Evolutionary conservation across 805 yeast species (phyloP), one percentile per base, ranked within the genome.

Genomic region (Candida peoriensis): DNA sequence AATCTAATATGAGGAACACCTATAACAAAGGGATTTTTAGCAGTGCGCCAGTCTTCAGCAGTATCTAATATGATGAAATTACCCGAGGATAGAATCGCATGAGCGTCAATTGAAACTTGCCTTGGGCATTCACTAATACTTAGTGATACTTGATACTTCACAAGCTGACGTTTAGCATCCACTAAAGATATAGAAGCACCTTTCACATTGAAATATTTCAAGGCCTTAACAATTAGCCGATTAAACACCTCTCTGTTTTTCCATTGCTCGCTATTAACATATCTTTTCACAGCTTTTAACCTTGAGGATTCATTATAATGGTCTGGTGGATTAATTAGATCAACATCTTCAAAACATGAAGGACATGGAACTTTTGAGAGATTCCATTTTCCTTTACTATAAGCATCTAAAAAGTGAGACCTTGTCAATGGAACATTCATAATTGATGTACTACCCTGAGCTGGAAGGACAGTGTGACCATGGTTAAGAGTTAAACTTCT

Each of bases 31-130:
- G 90, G 90, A 47, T 76, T 79, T 26, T 63, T 58, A 13, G 57
- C 48, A 4, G 79, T 70, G 52, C 94, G 64, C 93, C 94, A 83
- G 50, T 83, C 94, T 23, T 60, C 59, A 5, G 75, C 54, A 3
- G 88, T 78, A 52, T 82, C 84, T 5, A 66, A 51, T 7, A 83
- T 44, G 4, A 76, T 60, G 35, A 83, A 72, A 41, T 68, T 66
- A 2, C 66, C 76, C 6, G 63, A 54, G 0, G 88, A 78, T 23
- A 83, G 57, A 2, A 83, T 66, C 0, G 87, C 66, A 57, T 83
- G 90, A 8, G 76, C 76, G 52, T 83, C 93, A 30, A 83, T 55
- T 7, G 87, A 76, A 2, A 76, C 58, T 15, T 55, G 57, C 34
- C 86, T 62, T 10, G 77, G 76, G 32, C 76, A 66, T 37, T 66